Base-by-base conservation (phyloP, 2,329 filamentous ascomycete genomes). In the Colletotrichum trifolii region DNA sequence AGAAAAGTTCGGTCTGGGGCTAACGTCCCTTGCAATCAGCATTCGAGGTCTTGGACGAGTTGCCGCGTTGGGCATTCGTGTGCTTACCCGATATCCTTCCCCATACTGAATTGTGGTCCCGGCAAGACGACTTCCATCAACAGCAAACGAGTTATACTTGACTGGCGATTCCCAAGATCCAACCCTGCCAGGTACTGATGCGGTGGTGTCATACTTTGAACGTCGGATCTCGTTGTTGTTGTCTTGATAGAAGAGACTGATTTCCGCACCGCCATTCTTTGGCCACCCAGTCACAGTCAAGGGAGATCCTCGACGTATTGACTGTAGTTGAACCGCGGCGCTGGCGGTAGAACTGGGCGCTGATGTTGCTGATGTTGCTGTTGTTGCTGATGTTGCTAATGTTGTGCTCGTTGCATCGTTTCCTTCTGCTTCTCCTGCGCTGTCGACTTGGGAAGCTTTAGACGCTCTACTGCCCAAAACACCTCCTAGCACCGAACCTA, bases 1-100 rank as follows among this genome's bases (percentile, higher is more conserved):
- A 53, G 6, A 50, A 57, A 8, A 63, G 11, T 11, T 63, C 43
- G 3, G 17, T 49, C 38, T 63, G 53, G 11, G 53, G 53, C 46
- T 57, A 25, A 25, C 4, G 25, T 25, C 25, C 4, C 25, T 25
- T 25, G 25, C 25, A 4, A 25, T 25, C 25, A 25, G 25, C 25
- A 25, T 4, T 25, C 25, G 25, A 25, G 25, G 25, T 25, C 25
- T 25, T 25, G 25, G 25, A 25, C 25, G 25, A 25, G 25, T 25
- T 25, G 25, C 25, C 25, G 25, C 25, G 25, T 25, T 25, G 25
- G 25, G 3, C 25, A 25, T 25, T 25, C 4, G 25, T 25, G 25
- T 25, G 25, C 25, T 12, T 12, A 59, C 46, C 46, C 34, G 13
- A 8, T 54, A 45, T 15, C 13, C 40, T 8, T 4, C n/a, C 6